Conservation (phyloP, 345 rosid genomes). For the Toxicodendron radicans region DNA sequence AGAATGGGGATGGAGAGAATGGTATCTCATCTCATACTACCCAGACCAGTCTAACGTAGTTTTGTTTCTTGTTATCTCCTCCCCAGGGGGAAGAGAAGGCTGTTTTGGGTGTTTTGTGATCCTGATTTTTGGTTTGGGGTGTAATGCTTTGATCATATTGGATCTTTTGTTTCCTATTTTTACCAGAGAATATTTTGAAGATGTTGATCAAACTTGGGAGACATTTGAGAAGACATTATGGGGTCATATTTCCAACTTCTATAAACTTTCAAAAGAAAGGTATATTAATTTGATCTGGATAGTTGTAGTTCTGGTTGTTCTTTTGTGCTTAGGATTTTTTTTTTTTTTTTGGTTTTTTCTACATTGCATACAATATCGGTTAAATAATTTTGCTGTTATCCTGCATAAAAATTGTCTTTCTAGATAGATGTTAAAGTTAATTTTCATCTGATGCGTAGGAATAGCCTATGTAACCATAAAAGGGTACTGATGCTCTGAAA, state of each 20-base stretch:
- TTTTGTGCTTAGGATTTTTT: slow-evolving; percentile 10
- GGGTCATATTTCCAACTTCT: slow-evolving; percentile 79
- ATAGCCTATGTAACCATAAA: background rate
- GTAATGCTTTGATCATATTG: slow-evolving; percentile 20
- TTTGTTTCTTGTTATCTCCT: too few relatives aligned
- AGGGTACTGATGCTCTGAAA: background rate
- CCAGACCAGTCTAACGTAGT: background rate
- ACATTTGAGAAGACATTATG: slow-evolving; percentile 96
- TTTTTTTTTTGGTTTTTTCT: background rate
- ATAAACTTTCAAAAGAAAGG: slow-evolving; percentile 97
- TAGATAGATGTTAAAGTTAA: background rate
- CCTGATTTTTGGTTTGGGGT: slow-evolving; percentile 13
- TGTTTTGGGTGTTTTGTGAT: background rate
- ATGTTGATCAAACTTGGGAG: slow-evolving; percentile 95
- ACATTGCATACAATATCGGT: background rate
- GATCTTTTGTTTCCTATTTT: slow-evolving; percentile 10
- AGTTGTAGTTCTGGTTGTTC: background rate
- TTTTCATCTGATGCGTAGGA: background rate
- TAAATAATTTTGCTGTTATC: background rate
- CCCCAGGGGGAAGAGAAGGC: background rate
- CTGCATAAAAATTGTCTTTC: background rate
- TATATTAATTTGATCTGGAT: slow-evolving; percentile 24
- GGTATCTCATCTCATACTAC: background rate
- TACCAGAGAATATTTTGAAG: slow-evolving; percentile 96
- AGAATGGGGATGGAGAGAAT: background rate